Base-by-base conservation (phyloP, 345 rosid genomes). In the Laguncularia racemosa region DNA sequence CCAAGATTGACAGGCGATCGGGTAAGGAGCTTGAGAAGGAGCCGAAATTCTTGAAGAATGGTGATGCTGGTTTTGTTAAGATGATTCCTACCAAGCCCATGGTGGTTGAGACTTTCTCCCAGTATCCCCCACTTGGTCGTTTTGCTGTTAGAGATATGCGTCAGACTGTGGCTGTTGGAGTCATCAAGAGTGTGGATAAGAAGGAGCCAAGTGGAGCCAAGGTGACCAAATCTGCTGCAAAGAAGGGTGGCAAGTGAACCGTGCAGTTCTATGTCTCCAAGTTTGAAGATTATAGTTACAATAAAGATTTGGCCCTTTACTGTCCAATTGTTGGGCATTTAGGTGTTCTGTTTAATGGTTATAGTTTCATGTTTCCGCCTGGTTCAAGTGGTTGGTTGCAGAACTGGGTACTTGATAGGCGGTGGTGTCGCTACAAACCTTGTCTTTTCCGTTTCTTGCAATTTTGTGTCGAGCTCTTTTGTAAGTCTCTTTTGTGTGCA, bases 61-160 rank as follows among this genome's bases (percentile, higher is more conserved):
- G 96, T 52, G 96, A 88, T 60, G 76, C 96, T 3, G 96, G 90
- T 11, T 50, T 85, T 14, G 78, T 88, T 2, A 85, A 88, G 88
- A 88, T 88, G 96, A 55, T 83, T 67, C 95, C 95, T 4, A 80
- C 85, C 64, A 89, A 89, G 81, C 96, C 96, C 50, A 89, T 89
- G 96, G 96, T 89, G 1, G 96, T 89, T 0, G 96, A 89, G 73
- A 86, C 96, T 2, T 89, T 89, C 84, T 75, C 91, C 0, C 77
- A 56, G 53, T 89, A 89, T 65, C 95, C 96, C 11, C 96, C 96
- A 0, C 87, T 89, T 11, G 96, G 96, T 6, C 85, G 96, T 11
- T 89, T 89, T 45, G 96, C 96, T 0, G 96, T 89, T 40, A 78
- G 96, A 69, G 96, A 89, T 71, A 89, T 89, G 96, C 82, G 96